phyloP scores from a whole-genome alignment of 1,139 yeast genomes.

The Debaryomyces udenii region DNA sequence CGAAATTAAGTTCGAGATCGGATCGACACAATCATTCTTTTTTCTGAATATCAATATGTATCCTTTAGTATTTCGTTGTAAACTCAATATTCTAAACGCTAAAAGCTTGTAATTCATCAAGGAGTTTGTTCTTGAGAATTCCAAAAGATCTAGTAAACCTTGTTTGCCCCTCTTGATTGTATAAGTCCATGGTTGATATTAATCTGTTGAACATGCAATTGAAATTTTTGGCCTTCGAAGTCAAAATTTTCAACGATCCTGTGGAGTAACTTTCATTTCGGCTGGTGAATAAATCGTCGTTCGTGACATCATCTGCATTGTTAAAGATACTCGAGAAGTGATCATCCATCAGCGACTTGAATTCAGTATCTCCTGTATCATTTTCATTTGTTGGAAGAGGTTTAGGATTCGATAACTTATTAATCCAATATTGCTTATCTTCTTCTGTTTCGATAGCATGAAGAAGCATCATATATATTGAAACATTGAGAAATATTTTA shows the following conservation, averaged over 20 bases:
- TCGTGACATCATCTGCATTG: constrained; percentile 15
- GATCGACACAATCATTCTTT: too few species aligned
- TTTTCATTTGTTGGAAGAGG: background rate
- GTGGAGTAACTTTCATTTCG: background rate
- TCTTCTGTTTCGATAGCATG: constrained; percentile 20
- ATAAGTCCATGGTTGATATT: background rate
- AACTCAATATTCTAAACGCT: background rate
- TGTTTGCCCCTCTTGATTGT: constrained; percentile 1
- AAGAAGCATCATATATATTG: constrained; percentile 25
- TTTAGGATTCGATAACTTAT: constrained; percentile 11
- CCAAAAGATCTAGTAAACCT: constrained; percentile 5
- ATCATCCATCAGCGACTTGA: constrained; percentile 18
- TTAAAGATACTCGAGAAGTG: constrained; percentile 26
- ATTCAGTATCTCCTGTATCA: constrained; percentile 7
- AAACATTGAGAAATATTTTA: constrained; percentile 31
- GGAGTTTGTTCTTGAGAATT: constrained; percentile 8
- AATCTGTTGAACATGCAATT: constrained; percentile 6
- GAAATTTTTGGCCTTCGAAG: constrained; percentile 3
- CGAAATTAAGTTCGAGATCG: too few species aligned
- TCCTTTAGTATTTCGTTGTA: too few species aligned
- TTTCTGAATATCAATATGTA: too few species aligned
- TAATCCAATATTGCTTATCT: constrained; percentile 31
- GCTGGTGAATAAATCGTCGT: constrained; percentile 10
- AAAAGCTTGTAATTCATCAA: constrained; percentile 9
- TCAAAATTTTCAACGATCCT: constrained; percentile 2